Percentiles rank a stretch among this genome's conserved stretches.
Evolutionary conservation across 495 filamentous ascomycete genomes (phyloP).

Genomic region (Penicillium antarcticum): DNA sequence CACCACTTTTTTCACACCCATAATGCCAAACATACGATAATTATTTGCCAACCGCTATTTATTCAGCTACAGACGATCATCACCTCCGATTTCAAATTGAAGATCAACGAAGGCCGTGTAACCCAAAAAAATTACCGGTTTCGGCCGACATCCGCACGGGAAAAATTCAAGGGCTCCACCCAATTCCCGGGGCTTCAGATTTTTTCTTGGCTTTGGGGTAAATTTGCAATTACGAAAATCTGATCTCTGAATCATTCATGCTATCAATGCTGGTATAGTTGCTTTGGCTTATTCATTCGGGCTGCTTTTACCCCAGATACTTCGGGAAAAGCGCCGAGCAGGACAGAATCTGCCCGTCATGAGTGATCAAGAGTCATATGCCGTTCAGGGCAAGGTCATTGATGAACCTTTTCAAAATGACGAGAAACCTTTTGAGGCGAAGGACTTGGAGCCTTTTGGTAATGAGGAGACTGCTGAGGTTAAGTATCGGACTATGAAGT

Average conservation of each 20-base stretch:
- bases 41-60: too few species aligned
- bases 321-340: background rate
- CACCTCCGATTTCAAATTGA: too few species aligned
- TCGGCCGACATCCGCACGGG: too few species aligned
- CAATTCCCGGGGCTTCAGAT: constrained; percentile 12
- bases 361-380: constrained; percentile 20
- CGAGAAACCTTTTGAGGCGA: constrained; percentile 16
- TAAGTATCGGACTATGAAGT: constrained; percentile 44
- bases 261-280: constrained; percentile 10
- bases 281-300: constrained; percentile 4
- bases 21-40: too few species aligned
- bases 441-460: constrained; percentile 37
- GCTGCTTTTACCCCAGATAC: background rate
- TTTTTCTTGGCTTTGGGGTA: constrained; percentile 23
- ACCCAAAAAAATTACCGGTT: too few species aligned
- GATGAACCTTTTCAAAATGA: constrained; percentile 14
- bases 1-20: too few species aligned
- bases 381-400: constrained; percentile 4
- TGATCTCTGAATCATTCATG: constrained; percentile 2
- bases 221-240: constrained; percentile 3
- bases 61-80: too few species aligned
- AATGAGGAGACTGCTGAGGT: constrained; percentile 39
- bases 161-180: constrained; percentile 14
- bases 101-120: too few species aligned
- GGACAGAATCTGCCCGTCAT: constrained; percentile 8